Evolutionary conservation across 1,284 basidiomycete species (phyloP), one percentile per base, ranked within the genome.

Genomic region (Puccinia hordei): DNA sequence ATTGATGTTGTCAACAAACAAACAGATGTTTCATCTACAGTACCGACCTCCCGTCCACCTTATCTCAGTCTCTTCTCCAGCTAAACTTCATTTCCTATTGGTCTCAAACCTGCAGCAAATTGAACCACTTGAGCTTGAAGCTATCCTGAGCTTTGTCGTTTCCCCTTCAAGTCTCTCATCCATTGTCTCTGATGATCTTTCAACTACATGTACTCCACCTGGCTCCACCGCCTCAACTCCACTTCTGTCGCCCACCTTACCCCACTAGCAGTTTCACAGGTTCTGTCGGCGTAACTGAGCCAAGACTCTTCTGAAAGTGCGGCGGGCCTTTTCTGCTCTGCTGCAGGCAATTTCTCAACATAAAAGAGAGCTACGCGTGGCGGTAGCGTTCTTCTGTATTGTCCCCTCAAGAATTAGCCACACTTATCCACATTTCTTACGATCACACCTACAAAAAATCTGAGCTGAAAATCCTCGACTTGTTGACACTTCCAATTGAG

Each of bases 171-270:
- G 57, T 61, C 30, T 33, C 57, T n/a, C 57, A 61, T 61, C 57
- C 27, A 61, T 61, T 61, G 57, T 61, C 30, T 61, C 57, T 61
- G 57, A 61, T 61, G 57, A 61, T 61, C 27, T 61, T 61, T 61
- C 57, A 61, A 61, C 57, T 61, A 61, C 57, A 61, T 35, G 57
- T 61, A 61, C 57, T 61, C 57, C 30, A 30, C 30, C 30, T 61
- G 57, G 57, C 57, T 61, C 57, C 57, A 33, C 57, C 57, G 57
- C 57, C 24, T 61, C 57, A 61, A 33, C 57, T 61, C 57, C 57
- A 61, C 57, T 27, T 61, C 55, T n/a, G 55, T 57, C 22, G 19
- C 57, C 57, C 57, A 61, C 30, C 57, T 61, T 61, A 61, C 57
- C 57, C 57, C 57, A 61, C 57, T 61, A 30, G 57, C 30, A 33